These are phyloP conservation scores for Fomitopsis schrenkii DNA, from an alignment of 1,284 basidiomycete genomes.

Conservation along the genomic window DNA sequence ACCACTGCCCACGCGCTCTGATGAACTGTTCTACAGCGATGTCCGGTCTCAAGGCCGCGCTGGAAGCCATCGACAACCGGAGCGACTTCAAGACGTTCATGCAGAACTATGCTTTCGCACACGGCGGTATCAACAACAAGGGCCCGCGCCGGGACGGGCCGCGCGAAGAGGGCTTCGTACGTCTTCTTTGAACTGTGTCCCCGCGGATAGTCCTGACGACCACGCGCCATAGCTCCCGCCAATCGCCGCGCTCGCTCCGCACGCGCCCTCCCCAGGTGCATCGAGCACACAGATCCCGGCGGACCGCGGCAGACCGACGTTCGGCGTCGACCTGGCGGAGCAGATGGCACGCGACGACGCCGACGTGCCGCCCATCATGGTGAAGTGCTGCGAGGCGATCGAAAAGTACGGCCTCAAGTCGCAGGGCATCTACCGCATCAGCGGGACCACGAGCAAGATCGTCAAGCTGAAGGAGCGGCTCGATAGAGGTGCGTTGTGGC, in stretches of 20 bases:
- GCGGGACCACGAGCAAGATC: slow-evolving; percentile 89
- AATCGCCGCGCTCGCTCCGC: slow-evolving; percentile 1
- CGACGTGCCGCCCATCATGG: slow-evolving; percentile 86
- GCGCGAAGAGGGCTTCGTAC: slow-evolving; percentile 82
- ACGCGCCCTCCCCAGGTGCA: slow-evolving; percentile 26
- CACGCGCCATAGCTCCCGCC: slow-evolving; percentile 6
- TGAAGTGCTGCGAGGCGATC: slow-evolving; percentile 89
- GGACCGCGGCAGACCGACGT: slow-evolving; percentile 74
- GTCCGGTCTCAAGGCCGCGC: slow-evolving; percentile 80
- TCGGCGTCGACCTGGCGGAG: slow-evolving; percentile 88
- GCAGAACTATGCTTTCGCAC: slow-evolving; percentile 92
- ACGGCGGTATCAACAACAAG: slow-evolving; percentile 54
- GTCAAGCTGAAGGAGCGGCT: slow-evolving; percentile 79
- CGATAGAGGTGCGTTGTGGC: slow-evolving; percentile 64
- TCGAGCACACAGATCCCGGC: slow-evolving; percentile 33
- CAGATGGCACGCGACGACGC: slow-evolving; percentile 89
- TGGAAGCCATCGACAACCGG: slow-evolving; percentile 91
- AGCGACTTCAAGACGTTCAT: slow-evolving; percentile 95
- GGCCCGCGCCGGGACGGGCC: slow-evolving; percentile 83
- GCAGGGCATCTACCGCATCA: slow-evolving; percentile 93
- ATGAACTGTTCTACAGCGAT: slow-evolving; percentile 26
- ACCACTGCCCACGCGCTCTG: background rate
- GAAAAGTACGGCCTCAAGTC: slow-evolving; percentile 83
- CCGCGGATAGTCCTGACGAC: background rate
- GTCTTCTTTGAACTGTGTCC: slow-evolving; percentile 25